Conservation (phyloP, 108 stramenopile species). For the Craspedostauros australis region DNA sequence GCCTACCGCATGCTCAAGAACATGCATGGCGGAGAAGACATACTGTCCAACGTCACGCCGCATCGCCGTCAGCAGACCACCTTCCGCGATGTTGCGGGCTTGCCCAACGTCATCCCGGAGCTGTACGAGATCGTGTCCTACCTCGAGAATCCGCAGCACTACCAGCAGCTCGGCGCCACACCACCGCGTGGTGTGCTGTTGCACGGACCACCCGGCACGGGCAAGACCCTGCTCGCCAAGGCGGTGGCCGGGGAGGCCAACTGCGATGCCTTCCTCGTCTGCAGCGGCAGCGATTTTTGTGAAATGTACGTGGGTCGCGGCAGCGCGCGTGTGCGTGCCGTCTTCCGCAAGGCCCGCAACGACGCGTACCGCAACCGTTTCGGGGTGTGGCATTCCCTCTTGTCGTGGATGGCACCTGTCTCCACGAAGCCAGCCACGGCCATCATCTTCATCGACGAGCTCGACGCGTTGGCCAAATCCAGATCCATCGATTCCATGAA, state of each 20-base stretch:
- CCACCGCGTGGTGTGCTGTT: constrained; percentile 74
- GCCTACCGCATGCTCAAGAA: constrained; percentile 63
- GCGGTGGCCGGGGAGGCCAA: constrained; percentile 77
- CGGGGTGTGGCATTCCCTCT: background rate
- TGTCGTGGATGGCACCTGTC: background rate
- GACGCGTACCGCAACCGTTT: constrained; percentile 33
- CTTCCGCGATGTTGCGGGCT: constrained; percentile 91
- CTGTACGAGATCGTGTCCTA: constrained; percentile 82
- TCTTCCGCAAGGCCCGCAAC: constrained; percentile 71
- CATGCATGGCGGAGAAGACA: constrained; percentile 4
- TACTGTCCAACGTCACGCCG: background rate
- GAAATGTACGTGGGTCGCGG: constrained; percentile 87
- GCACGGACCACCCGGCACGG: constrained; percentile 79
- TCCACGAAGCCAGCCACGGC: constrained; percentile 32
- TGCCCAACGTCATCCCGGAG: constrained; percentile 73
- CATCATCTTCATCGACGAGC: constrained; percentile 96
- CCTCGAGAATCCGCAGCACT: constrained; percentile 47
- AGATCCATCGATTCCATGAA: constrained; percentile 22
- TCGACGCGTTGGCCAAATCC: constrained; percentile 88
- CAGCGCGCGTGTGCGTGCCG: constrained; percentile 75
- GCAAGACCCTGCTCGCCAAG: constrained; percentile 75
- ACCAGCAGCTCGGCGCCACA: constrained; percentile 44
- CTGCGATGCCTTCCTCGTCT: constrained; percentile 64
- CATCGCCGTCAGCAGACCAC: constrained; percentile 37
- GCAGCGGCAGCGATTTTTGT: constrained; percentile 78